phyloP scores from a whole-genome alignment of 768 basidiomycete species.

The Megacollybia marginata region DNA sequence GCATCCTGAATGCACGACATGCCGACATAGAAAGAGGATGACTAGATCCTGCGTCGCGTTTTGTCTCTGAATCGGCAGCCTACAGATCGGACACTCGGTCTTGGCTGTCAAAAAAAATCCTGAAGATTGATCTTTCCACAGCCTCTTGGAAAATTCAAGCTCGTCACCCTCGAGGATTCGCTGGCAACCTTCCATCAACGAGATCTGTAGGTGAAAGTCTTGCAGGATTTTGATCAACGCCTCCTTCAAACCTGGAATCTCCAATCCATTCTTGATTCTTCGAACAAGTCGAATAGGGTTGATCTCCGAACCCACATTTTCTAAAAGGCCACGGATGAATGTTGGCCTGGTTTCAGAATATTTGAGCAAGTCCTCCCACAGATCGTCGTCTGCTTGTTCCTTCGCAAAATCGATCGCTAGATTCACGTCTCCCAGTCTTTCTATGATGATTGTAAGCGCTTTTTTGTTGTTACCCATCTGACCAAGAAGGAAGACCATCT shows the following conservation, averaged over 20 bases:
- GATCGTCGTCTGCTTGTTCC: constrained; percentile 92
- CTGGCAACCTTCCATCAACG: constrained; percentile 88
- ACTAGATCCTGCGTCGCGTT: constrained; percentile 53
- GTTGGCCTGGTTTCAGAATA: constrained; percentile 94
- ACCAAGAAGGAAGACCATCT: constrained; percentile 97
- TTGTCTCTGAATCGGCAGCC: constrained; percentile 35
- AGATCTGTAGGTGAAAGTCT: constrained; percentile 92
- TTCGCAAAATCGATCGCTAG: constrained; percentile 97
- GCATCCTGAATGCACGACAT: constrained; percentile 79
- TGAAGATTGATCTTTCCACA: constrained; percentile 71
- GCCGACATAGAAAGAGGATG: constrained; percentile 80
- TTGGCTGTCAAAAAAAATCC: constrained; percentile 79
- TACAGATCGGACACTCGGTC: constrained; percentile 61
- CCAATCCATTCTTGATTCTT: constrained; percentile 91
- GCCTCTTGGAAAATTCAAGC: constrained; percentile 53
- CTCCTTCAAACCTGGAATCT: constrained; percentile 91
- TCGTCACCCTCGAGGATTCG: constrained; percentile 82
- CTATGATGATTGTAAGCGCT: constrained; percentile 90
- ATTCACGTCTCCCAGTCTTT: constrained; percentile 87
- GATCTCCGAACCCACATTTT: constrained; percentile 95
- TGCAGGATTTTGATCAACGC: constrained; percentile 96
- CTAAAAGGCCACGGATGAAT: constrained; percentile 90
- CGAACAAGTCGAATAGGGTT: constrained; percentile 91
- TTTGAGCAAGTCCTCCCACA: constrained; percentile 93
- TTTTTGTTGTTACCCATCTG: constrained; percentile 98